Conservation (phyloP, 1,284 basidiomycete genomes). For the Ustilago curta region DNA sequence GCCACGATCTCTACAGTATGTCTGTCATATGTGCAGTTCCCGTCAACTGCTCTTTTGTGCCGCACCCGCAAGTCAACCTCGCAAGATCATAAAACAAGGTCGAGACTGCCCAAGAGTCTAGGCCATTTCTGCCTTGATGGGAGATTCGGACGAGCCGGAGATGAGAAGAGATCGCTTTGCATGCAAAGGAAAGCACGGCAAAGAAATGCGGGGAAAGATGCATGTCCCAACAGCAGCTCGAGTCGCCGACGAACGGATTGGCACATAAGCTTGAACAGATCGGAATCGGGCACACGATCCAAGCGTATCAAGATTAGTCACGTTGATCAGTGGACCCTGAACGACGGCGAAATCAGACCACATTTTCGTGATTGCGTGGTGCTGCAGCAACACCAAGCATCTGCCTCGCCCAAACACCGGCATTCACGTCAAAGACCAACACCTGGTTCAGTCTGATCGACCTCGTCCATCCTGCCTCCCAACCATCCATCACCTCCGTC, state of each 20-base stretch:
- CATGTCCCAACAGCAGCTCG: too few species aligned
- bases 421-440: background rate
- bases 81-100: too few species aligned
- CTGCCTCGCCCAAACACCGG: conserved; percentile 12
- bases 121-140: background rate
- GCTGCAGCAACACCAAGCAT: too few species aligned
- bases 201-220: conserved; percentile 4
- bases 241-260: too few species aligned
- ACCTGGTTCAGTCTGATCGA: conserved; percentile 4
- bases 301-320: too few species aligned
- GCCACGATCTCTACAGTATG: too few species aligned
- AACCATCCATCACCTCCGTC: background rate
- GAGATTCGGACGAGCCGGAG: background rate
- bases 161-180: background rate
- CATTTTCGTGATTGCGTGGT: too few species aligned
- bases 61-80: background rate
- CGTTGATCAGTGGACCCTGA: too few species aligned
- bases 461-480: background rate
- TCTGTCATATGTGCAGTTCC: too few species aligned
- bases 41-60: background rate
- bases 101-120: background rate
- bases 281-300: too few species aligned
- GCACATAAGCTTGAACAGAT: too few species aligned
- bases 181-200: background rate
- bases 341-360: too few species aligned